Evolutionary conservation across 2,329 filamentous ascomycete genomes (phyloP).

Genomic region (Dactylellina parvicollis): DNA sequence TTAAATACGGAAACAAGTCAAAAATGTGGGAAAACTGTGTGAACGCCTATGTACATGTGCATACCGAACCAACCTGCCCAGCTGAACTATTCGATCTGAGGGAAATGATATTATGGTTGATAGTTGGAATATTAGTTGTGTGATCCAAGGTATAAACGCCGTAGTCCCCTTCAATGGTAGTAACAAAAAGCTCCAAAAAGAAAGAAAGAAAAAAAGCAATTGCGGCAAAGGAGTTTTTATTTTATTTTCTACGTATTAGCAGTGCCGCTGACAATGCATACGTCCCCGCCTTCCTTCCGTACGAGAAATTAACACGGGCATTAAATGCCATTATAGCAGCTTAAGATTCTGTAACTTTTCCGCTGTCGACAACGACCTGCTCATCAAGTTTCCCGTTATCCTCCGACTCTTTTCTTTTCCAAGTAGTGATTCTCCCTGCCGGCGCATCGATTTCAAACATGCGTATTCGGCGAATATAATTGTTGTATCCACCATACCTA

Average conservation of each 20-base stretch:
- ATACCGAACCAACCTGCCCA: conserved; percentile 17
- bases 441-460: conserved; percentile 96
- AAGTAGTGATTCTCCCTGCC: conserved; percentile 85
- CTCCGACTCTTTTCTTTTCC: conserved; percentile 82
- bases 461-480: conserved; percentile 82
- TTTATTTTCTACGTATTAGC: conserved; percentile 5
- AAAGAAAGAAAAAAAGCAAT: not conserved
- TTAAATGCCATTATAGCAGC: not conserved
- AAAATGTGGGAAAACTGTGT: not conserved
- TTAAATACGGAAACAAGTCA: not conserved
- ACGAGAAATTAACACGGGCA: conserved; percentile 3
- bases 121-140: conserved; percentile 4
- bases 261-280: conserved; percentile 6
- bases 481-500: conserved; percentile 80
- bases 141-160: conserved; percentile 48
- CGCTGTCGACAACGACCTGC: conserved; percentile 74
- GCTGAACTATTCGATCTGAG: conserved; percentile 4
- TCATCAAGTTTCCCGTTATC: conserved; percentile 68
- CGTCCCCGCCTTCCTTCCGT: conserved; percentile 10
- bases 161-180: conserved; percentile 6
- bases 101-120: conserved; percentile 23
- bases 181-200: conserved; percentile 7
- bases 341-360: conserved; percentile 58
- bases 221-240: not conserved
- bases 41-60: conserved; percentile 9